A percentile compares a stretch with the other conserved stretches of the same genome.
Conservation (phyloP, 2,329 filamentous ascomycete species). For the Colletotrichum endophyticum region DNA sequence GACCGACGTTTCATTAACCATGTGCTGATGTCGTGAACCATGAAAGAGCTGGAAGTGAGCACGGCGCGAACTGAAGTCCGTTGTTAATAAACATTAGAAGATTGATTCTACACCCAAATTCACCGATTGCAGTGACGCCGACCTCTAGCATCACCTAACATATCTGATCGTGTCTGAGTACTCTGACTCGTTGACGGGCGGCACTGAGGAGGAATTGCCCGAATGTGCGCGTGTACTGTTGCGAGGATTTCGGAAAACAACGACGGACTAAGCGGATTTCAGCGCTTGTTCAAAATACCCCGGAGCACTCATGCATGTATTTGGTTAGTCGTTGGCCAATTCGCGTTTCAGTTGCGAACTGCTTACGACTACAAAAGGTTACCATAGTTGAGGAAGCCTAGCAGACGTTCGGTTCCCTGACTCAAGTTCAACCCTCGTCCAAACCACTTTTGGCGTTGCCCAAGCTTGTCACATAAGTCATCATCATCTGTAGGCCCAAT, state of each 20-base stretch:
- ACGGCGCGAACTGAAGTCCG: too few relatives aligned
- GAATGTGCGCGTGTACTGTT: accelerated
- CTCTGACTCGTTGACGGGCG: background rate
- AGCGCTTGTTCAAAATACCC: background rate
- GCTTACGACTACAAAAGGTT: background rate
- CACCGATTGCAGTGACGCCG: too few relatives aligned
- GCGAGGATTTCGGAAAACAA: background rate
- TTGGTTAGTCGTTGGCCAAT: background rate
- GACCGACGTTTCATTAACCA: too few relatives aligned
- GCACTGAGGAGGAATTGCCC: background rate
- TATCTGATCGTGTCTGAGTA: too few relatives aligned
- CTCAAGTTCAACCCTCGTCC: background rate
- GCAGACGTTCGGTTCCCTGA: background rate
- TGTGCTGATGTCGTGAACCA: too few relatives aligned
- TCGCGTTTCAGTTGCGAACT: background rate
- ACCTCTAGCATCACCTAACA: too few relatives aligned
- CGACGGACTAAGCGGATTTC: background rate
- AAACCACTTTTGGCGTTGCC: background rate
- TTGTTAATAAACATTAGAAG: too few relatives aligned
- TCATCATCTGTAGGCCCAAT: background rate
- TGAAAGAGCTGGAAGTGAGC: too few relatives aligned
- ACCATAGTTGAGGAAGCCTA: background rate
- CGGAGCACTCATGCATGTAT: background rate
- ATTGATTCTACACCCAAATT: too few relatives aligned
- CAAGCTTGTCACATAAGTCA: background rate